Evolutionary conservation across 2,329 filamentous ascomycete genomes (phyloP), one percentile per base, ranked within the genome.

Genomic region (Xylariales sp.): DNA sequence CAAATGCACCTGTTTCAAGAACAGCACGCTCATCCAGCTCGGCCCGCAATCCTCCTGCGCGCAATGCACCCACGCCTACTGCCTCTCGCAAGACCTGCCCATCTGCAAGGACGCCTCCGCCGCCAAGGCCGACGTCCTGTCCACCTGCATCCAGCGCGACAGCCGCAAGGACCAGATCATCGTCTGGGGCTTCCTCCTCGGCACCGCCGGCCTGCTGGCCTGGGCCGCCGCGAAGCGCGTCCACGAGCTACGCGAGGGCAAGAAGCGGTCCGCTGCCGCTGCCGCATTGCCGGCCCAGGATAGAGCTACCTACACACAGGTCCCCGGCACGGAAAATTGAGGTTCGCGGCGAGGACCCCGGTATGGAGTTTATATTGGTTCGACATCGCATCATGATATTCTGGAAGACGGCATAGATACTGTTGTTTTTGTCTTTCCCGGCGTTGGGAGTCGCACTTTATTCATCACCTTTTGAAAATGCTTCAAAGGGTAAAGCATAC

Each of bases 1-100:
- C 83, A 91, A 91, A 83, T 91, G 89, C 81, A 90, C 87, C 72
- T 91, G 89, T 81, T 89, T 89, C 81, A 87, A 87, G 73, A 90
- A 91, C 81, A 89, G 86, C 83, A 90, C 88, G 71, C 89, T 91
- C 74, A 89, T 91, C 75, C 83, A 86, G 14, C 83, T 90, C 9
- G 86, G 83, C n/a, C 83, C 85, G 3, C 79, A 83, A 66, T 77
- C 23, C 5, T 72, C 84, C 3, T 91, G 89, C 79, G 81, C 84
- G 34, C 85, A 88, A 69, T 91, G 89, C 80, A 91, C 89, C 69
- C 88, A 88, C 76, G 86, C 86, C 65, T 91, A 90, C 74, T 91
- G 89, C 78, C 84, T 90, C 8, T 79, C 80, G 53, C 84, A 88
- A 71, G 85, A 83, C 72, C 80, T 91, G 30, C 86, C 86, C 65